Percentiles rank a stretch among this genome's conserved stretches.
phyloP scores from a whole-genome alignment of 2,329 filamentous ascomycete genomes.

The Bipolaris victoriae region DNA sequence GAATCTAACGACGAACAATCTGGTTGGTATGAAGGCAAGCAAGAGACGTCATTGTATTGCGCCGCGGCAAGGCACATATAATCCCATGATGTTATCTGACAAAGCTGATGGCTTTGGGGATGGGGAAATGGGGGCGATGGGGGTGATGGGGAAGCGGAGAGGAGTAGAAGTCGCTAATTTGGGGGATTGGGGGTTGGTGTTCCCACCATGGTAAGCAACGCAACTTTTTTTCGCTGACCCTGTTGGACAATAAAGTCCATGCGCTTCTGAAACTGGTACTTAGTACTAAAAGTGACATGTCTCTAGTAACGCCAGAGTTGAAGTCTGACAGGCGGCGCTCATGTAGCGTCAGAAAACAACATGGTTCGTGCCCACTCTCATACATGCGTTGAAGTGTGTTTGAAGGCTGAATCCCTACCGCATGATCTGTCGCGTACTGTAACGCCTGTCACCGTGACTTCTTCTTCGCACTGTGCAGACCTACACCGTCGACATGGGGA shows the following conservation, averaged over 20 bases:
- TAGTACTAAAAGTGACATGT: neutral
- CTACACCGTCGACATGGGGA: neutral
- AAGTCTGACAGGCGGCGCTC: neutral
- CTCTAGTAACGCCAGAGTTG: neutral
- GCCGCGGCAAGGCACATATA: conserved; percentile 7
- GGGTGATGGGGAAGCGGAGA: neutral
- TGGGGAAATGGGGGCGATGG: neutral
- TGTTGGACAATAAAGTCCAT: neutral
- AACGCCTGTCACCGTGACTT: no score
- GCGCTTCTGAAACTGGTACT: neutral
- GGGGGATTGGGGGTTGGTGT: neutral
- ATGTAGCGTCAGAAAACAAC: neutral
- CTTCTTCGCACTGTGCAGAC: no score
- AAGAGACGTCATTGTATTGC: neutral
- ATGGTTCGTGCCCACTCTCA: no score
- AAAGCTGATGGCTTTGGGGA: neutral
- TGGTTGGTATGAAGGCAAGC: neutral
- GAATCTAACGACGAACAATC: neutral
- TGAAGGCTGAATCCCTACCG: no score
- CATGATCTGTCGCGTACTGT: no score
- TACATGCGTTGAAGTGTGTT: no score
- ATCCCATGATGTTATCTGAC: conserved; percentile 3
- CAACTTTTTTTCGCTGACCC: neutral
- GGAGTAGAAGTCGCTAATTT: neutral
- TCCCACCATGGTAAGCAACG: neutral